These are phyloP conservation scores for Asterochloris erici DNA, from an alignment of 139 green algal genomes.

Conservation along the genomic window DNA sequence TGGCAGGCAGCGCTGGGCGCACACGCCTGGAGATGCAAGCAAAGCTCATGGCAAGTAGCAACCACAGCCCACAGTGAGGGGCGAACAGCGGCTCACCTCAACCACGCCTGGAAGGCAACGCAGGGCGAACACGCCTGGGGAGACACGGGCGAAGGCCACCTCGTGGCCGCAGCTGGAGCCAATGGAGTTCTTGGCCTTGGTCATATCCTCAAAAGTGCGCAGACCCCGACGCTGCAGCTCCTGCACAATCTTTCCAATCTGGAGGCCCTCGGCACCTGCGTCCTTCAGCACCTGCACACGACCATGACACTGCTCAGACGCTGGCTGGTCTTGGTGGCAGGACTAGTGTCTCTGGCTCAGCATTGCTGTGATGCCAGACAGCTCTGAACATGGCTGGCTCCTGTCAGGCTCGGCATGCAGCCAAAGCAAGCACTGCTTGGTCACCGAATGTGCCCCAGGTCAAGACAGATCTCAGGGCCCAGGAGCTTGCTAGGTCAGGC, in stretches of 20 bases:
- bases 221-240: slow-evolving; percentile 27
- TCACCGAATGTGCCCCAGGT: neutral
- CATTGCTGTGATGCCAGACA: neutral
- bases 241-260: slow-evolving; percentile 31
- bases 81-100: neutral
- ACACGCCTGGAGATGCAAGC: no score
- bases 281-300: slow-evolving; percentile 34
- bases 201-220: slow-evolving; percentile 25
- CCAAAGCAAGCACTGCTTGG: neutral
- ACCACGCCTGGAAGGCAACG: slow-evolving; percentile 29
- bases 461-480: neutral
- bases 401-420: neutral
- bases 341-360: neutral
- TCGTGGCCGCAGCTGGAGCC: slow-evolving; percentile 40
- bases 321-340: neutral
- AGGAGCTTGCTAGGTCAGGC: neutral
- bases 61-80: no score
- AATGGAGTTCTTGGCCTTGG: slow-evolving; percentile 36
- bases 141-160: slow-evolving; percentile 42
- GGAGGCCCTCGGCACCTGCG: slow-evolving; percentile 22
- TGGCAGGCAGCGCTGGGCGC: no score
- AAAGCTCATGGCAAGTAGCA: no score
- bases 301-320: neutral
- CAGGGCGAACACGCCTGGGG: slow-evolving; percentile 41
- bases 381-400: neutral